Conservation (phyloP, 768 basidiomycete species). For the Galerina marginata region DNA sequence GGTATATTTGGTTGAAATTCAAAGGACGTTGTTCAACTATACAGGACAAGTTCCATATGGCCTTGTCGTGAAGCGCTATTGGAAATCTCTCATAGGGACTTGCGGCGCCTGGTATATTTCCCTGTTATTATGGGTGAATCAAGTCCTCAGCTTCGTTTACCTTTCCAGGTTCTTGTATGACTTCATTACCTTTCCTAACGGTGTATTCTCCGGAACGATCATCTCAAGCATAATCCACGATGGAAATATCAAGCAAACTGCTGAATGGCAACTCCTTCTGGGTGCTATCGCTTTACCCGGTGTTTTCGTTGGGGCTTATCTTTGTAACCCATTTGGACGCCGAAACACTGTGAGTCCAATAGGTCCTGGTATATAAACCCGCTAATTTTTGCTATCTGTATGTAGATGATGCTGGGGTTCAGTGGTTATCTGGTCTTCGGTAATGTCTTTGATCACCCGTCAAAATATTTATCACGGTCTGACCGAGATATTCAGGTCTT, state of each 20-base stretch:
- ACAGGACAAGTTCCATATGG: conserved; percentile 63
- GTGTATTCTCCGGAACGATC: conserved; percentile 70
- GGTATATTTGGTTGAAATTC: neutral
- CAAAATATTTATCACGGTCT: neutral
- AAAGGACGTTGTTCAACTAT: neutral
- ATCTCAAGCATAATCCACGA: conserved; percentile 69
- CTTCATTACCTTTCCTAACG: conserved; percentile 76
- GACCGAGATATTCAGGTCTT: conserved; percentile 42
- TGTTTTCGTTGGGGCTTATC: conserved; percentile 50
- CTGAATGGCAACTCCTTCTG: conserved; percentile 74
- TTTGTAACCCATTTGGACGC: conserved; percentile 52
- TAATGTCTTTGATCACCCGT: conserved; percentile 23
- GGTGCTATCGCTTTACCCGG: conserved; percentile 69
- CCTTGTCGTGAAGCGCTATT: conserved; percentile 66
- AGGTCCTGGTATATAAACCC: neutral
- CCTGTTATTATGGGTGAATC: neutral
- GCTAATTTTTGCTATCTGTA: neutral
- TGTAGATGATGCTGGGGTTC: conserved; percentile 71
- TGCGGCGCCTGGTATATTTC: conserved; percentile 67
- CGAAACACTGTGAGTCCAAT: conserved; percentile 54
- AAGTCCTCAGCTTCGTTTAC: neutral
- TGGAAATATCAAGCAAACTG: conserved; percentile 59
- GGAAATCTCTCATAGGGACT: conserved; percentile 72
- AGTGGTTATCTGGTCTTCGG: conserved; percentile 71
- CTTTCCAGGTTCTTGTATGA: conserved; percentile 69